Base-by-base conservation (phyloP, 495 filamentous ascomycete genomes). In the Neurospora intermedia region DNA sequence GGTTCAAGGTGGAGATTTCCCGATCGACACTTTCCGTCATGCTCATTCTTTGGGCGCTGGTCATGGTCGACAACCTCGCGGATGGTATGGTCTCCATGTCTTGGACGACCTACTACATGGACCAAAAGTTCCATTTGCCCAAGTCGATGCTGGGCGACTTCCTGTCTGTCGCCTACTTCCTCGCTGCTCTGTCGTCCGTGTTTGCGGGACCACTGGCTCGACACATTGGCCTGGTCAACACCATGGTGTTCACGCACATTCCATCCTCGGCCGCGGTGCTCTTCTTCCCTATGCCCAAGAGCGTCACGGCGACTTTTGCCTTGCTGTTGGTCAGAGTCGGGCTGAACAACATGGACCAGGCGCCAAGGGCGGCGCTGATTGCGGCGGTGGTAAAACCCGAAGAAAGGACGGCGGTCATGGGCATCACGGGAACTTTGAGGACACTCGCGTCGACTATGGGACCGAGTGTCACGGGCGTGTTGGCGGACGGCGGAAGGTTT, bases 341-440 rank as follows among this genome's bases (percentile, higher is more conserved):
- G 10, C 74, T 85, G 9, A 84, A 85, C 76, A 80, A 81, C 66
- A 97, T 96, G 93, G 93, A 97, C 78, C 89, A 92, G 75, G 92
- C 91, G 0, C 94, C 94, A 0, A 89, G 93, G 1, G 88, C 92
- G 2, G 93, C 94, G 0, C 94, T 97, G 79, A 87, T 97, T 13
- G 90, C 93, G 1, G 88, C 90, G 0, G 89, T 91, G 0, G 87
- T 96, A 6, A 85, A 89, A 39, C 88, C 91, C 0, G 88, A 88
- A 71, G 93, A 96, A 79, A 86, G 93, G 7, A 97, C 94, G 0
- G 92, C 92, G 0, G 91, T 94, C 41, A 90, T 94, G 91, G 91
- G 91, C 5, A 83, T 90, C 2, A 87, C 92, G 6, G 89, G 91
- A 75, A 89, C 93, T 16, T 84, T 92, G 69, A 89, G 91, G 76